Conservation (phyloP, 176 grass and related monocot genomes). For the Dactylis glomerata region DNA sequence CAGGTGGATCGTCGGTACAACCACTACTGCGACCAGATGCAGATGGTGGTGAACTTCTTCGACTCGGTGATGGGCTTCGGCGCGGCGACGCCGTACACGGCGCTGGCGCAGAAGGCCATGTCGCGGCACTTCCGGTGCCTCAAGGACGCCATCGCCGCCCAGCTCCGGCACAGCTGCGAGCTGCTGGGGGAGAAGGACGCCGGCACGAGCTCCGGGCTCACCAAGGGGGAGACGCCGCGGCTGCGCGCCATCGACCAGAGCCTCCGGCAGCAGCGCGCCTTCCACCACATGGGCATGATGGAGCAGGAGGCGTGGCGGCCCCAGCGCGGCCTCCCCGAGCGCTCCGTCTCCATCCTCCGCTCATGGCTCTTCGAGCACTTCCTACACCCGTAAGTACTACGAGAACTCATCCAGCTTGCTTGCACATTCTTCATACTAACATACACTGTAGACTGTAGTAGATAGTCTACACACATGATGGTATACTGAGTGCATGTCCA, state of each 20-base stretch:
- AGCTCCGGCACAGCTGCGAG: conserved; percentile 75
- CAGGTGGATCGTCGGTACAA: conserved; percentile 99
- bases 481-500: too few species aligned
- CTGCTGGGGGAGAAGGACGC: conserved; percentile 85
- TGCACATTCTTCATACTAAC: too few species aligned
- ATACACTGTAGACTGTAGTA: too few species aligned
- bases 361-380: conserved; percentile 99
- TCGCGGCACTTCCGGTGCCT: conserved; percentile 98
- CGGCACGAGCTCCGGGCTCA: conserved; percentile 66
- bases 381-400: conserved; percentile 99
- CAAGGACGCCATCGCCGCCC: conserved; percentile 79
- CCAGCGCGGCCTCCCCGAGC: conserved; percentile 93
- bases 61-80: conserved; percentile 99
- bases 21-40: conserved; percentile 99
- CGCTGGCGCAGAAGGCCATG: conserved; percentile 98
- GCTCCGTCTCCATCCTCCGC: conserved; percentile 77
- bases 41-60: conserved; percentile 99
- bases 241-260: conserved; percentile 84
- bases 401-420: not conserved
- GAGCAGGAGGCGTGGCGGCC: conserved; percentile 98
- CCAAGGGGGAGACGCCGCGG: conserved; percentile 93
- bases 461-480: too few species aligned
- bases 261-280: conserved; percentile 92
- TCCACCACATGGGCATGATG: conserved; percentile 99
- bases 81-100: conserved; percentile 93